Conservation (phyloP, 805 yeast species). For the Saturnispora sanitii region DNA sequence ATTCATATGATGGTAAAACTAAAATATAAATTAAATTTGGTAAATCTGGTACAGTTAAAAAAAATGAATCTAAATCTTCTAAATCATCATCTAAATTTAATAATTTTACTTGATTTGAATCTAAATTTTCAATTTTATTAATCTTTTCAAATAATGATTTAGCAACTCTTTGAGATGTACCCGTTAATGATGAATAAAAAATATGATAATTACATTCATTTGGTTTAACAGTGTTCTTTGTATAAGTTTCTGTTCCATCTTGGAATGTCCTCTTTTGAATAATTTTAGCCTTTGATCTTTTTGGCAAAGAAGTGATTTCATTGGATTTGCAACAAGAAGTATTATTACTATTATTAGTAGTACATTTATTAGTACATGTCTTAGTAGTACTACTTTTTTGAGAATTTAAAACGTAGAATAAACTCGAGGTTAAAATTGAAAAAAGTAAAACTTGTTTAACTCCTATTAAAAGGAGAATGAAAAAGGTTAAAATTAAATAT, state of each 20-base stretch:
- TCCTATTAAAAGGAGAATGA: not conserved
- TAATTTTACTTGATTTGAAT: constrained; percentile 40
- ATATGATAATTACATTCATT: constrained; percentile 50
- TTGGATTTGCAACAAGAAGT: too few relatives aligned
- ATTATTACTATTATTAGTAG: too few relatives aligned
- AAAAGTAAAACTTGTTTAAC: not conserved
- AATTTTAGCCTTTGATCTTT: constrained; percentile 1
- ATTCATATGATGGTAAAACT: constrained; percentile 83
- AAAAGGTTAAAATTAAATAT: not conserved
- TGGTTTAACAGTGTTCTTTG: constrained; percentile 21
- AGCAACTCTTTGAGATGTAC: constrained; percentile 59
- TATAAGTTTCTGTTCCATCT: constrained; percentile 5
- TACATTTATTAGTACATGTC: too few relatives aligned
- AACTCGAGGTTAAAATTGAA: not conserved
- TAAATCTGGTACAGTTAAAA: constrained; percentile 49
- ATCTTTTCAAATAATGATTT: constrained; percentile 35
- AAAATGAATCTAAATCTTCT: constrained; percentile 76
- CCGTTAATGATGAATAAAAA: constrained; percentile 81
- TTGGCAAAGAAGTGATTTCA: too few relatives aligned
- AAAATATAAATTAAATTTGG: constrained; percentile 44
- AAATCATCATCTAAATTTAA: constrained; percentile 70
- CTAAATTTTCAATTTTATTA: constrained; percentile 16
- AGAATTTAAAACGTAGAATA: not conserved
- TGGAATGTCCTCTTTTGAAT: not conserved
- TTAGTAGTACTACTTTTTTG: not conserved